These are phyloP conservation scores for Clitocybe nebularis DNA, from an alignment of 1,284 basidiomycete genomes.

Conservation along the genomic window DNA sequence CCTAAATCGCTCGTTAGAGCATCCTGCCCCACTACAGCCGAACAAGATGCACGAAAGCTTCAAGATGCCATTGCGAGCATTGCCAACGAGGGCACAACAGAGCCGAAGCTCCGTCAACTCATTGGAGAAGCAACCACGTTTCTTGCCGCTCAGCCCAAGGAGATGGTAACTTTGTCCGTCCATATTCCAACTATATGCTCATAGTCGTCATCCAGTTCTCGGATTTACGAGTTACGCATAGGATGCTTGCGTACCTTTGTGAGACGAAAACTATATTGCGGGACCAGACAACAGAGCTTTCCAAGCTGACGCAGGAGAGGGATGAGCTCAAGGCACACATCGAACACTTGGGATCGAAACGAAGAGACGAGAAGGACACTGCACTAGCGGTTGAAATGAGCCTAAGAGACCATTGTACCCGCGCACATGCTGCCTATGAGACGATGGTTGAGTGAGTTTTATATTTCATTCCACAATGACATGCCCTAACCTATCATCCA, in stretches of 20 bases:
- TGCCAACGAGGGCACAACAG: conserved; percentile 37
- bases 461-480: conserved; percentile 5
- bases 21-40: conserved; percentile 18
- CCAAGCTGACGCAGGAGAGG: conserved; percentile 21
- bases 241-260: conserved; percentile 38
- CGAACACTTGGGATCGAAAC: conserved; percentile 10
- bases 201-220: conserved; percentile 29
- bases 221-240: conserved; percentile 35
- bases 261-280: conserved; percentile 33
- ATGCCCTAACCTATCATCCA: conserved; percentile 6
- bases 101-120: conserved; percentile 34
- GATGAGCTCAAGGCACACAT: conserved; percentile 8
- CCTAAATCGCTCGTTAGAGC: conserved; percentile 6
- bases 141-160: conserved; percentile 30
- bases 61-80: conserved; percentile 36
- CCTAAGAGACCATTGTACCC: conserved; percentile 32
- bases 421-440: conserved; percentile 30
- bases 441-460: conserved; percentile 32
- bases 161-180: conserved; percentile 25
- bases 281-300: conserved; percentile 22
- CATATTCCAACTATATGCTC: conserved; percentile 1
- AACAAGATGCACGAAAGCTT: conserved; percentile 33
- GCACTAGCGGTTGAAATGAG: conserved; percentile 30
- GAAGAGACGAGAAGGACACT: conserved; percentile 28
- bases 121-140: conserved; percentile 39